These are phyloP conservation scores for Barnettozyma vustinii DNA, from an alignment of 805 yeast species.

Conservation along the genomic window DNA sequence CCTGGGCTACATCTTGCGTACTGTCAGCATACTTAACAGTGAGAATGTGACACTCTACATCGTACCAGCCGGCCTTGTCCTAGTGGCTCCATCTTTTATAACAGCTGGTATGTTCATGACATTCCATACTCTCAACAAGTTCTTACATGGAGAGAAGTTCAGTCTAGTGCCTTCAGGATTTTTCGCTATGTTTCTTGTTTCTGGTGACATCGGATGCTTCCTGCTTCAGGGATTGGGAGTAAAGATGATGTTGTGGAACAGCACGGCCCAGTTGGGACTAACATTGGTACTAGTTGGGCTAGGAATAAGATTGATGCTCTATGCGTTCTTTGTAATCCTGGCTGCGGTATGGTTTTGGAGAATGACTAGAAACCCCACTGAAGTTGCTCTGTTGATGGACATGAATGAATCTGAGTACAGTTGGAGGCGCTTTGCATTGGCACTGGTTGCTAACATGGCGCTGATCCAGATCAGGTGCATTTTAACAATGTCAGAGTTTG, in stretches of 20 bases:
- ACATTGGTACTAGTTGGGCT: too few species aligned
- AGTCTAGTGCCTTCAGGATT: not conserved
- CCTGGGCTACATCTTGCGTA: too few species aligned
- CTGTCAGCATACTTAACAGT: too few species aligned
- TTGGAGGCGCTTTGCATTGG: not conserved
- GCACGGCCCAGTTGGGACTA: not conserved
- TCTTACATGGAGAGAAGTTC: not conserved
- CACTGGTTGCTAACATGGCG: not conserved
- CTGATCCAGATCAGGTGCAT: constrained; percentile 3
- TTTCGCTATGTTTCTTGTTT: not conserved
- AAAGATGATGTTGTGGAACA: too few species aligned
- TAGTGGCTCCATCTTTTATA: constrained; percentile 2
- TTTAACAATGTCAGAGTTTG: constrained; percentile 1
- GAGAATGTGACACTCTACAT: not conserved
- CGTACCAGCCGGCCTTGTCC: not conserved
- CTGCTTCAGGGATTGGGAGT: not conserved
- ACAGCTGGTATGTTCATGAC: constrained; percentile 4
- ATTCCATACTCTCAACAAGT: not conserved
- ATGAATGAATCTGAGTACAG: not conserved
- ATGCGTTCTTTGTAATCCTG: too few species aligned
- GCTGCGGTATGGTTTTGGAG: not conserved
- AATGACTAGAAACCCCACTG: too few species aligned
- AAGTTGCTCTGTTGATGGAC: too few species aligned
- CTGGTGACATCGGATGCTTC: constrained; percentile 4
- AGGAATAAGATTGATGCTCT: too few species aligned